A percentile compares a stretch with the other conserved stretches of the same genome.
These are phyloP conservation scores for Vitis hybrid DNA, from an alignment of 177 flowering plant genomes.

Conservation along the genomic window DNA sequence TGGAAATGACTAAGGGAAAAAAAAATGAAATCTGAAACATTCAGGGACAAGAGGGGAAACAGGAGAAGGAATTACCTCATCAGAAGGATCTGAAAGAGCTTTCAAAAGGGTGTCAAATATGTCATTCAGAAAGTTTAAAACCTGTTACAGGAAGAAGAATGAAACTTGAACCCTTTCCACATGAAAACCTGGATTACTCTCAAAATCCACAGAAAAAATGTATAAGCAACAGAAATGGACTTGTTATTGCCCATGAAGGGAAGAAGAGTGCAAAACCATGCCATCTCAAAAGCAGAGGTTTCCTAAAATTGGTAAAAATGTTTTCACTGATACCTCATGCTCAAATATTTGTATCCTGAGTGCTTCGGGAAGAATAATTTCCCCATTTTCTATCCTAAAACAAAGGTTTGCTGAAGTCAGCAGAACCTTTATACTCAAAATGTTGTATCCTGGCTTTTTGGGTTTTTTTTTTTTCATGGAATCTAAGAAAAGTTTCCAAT, in stretches of 20 bases:
- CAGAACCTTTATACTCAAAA: no score
- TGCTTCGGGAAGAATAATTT: no score
- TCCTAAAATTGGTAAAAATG: no score
- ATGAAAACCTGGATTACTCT: neutral
- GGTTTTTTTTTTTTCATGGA: no score
- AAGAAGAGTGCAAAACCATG: no score
- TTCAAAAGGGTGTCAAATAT: constrained; percentile 79
- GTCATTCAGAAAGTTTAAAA: constrained; percentile 67
- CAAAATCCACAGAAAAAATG: neutral
- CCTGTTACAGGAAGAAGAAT: constrained; percentile 52
- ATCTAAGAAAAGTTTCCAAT: no score
- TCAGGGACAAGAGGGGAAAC: neutral
- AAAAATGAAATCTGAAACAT: neutral
- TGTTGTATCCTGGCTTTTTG: no score
- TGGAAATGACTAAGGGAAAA: neutral
- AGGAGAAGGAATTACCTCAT: constrained; percentile 55
- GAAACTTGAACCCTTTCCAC: neutral
- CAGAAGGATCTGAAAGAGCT: constrained; percentile 85
- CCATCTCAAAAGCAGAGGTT: no score
- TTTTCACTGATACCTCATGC: no score
- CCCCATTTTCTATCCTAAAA: no score
- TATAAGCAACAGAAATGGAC: neutral
- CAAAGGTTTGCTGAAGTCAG: no score
- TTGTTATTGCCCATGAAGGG: neutral
- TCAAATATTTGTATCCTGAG: no score